phyloP scores from a whole-genome alignment of 768 basidiomycete species.

The Pleurotus sapidus region DNA sequence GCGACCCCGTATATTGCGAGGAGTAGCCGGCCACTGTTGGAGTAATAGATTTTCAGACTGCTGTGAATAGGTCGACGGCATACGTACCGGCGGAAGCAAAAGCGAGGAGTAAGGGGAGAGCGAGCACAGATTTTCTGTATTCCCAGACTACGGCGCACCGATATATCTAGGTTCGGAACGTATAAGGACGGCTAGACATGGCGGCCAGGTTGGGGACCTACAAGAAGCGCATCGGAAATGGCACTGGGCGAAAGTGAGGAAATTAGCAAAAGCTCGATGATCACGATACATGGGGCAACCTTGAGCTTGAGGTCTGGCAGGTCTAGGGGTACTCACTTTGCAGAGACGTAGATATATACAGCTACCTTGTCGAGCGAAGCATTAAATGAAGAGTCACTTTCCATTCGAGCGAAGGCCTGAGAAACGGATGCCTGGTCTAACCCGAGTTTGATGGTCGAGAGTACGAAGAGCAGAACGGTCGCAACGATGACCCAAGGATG shows the following conservation, averaged over 20 bases:
- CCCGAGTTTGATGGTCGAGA: background rate
- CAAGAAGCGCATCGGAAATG: background rate
- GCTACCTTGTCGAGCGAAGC: background rate
- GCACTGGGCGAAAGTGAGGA: background rate
- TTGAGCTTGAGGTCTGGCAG: background rate
- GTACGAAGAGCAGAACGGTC: background rate
- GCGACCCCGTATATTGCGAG: background rate
- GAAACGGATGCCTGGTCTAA: too few relatives aligned
- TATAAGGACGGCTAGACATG: too few relatives aligned
- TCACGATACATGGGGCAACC: background rate
- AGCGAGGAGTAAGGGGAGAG: conserved; percentile 10
- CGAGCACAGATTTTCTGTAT: conserved; percentile 10
- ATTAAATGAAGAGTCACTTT: too few relatives aligned
- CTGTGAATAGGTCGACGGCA: too few relatives aligned
- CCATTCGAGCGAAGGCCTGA: too few relatives aligned
- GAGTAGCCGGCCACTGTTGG: background rate
- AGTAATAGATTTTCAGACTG: too few relatives aligned
- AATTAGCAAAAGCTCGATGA: too few relatives aligned
- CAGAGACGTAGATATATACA: background rate
- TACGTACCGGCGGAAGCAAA: conserved; percentile 10
- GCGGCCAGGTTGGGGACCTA: background rate
- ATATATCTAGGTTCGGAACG: conserved; percentile 14
- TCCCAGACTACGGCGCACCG: conserved; percentile 18
- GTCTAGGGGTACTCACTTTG: background rate
- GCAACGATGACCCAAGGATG: background rate